Conservation (phyloP, 495 filamentous ascomycete genomes). For the Podospora bellae-mahoneyi region DNA sequence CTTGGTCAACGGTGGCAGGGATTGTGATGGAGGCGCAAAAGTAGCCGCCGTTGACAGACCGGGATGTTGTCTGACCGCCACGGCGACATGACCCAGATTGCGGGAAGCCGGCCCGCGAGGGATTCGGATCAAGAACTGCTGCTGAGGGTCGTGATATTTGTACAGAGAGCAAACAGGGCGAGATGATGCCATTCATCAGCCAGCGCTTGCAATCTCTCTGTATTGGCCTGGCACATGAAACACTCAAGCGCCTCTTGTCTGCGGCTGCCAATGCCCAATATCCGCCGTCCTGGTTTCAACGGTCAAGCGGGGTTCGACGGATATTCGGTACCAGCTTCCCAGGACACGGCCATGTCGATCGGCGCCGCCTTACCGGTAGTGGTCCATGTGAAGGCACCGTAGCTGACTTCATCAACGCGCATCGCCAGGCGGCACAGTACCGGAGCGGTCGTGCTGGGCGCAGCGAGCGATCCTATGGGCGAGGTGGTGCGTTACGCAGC, state of each 20-base stretch:
- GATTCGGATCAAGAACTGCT: background rate
- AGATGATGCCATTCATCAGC: background rate
- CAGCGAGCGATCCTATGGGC: background rate
- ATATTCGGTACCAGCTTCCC: background rate
- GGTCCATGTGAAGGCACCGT: background rate
- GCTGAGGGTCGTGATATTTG: background rate
- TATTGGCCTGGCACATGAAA: background rate
- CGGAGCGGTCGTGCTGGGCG: background rate
- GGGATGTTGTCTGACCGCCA: background rate
- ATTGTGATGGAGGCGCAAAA: slow-evolving; percentile 2
- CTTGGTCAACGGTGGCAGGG: slow-evolving; percentile 2
- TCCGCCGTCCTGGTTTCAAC: background rate
- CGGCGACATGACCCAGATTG: background rate
- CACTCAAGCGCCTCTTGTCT: background rate
- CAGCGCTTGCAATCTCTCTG: background rate
- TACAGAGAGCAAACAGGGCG: background rate
- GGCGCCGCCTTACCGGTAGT: background rate
- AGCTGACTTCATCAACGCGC: background rate
- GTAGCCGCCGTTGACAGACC: slow-evolving; percentile 1
- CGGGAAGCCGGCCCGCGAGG: slow-evolving; percentile 4
- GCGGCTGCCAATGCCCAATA: background rate
- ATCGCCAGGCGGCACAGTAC: background rate
- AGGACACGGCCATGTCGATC: background rate
- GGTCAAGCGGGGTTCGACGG: background rate
- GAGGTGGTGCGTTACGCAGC: background rate